These are phyloP conservation scores for Leishmania mexicana DNA, from an alignment of 208 protist species.

Conservation along the genomic window DNA sequence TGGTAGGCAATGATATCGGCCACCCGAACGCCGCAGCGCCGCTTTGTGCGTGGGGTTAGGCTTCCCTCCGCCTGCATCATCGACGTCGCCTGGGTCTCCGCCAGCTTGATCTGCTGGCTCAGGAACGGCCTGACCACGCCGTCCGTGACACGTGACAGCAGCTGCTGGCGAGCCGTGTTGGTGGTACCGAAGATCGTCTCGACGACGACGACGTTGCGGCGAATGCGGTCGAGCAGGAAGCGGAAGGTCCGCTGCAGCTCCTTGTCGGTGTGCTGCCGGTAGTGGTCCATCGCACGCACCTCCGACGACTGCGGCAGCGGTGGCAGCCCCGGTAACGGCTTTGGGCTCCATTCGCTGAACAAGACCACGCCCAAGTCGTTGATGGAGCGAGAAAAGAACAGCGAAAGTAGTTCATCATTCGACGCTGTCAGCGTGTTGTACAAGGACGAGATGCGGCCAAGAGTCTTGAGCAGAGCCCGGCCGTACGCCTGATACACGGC, in stretches of 20 bases:
- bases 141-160: constrained; percentile 75
- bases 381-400: constrained; percentile 73
- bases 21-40: constrained; percentile 48
- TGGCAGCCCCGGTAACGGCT: constrained; percentile 52
- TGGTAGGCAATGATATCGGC: constrained; percentile 83
- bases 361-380: constrained; percentile 75
- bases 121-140: constrained; percentile 82
- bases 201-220: constrained; percentile 80
- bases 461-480: constrained; percentile 71
- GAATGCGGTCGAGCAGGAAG: constrained; percentile 69
- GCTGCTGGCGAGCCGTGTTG: constrained; percentile 77
- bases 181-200: constrained; percentile 85
- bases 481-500: constrained; percentile 72
- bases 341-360: constrained; percentile 73
- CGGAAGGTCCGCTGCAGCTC: constrained; percentile 61
- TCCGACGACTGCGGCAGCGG: constrained; percentile 40
- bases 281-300: constrained; percentile 75
- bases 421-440: constrained; percentile 74
- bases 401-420: constrained; percentile 64
- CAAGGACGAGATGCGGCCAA: constrained; percentile 73
- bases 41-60: constrained; percentile 73
- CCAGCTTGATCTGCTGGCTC: constrained; percentile 80
- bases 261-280: constrained; percentile 49
- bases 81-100: constrained; percentile 52
- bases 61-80: constrained; percentile 57